Evolutionary conservation across 306 rosid genomes (phyloP), one percentile per base, ranked within the genome.

Genomic region (Sphenostylis stenocarpa): DNA sequence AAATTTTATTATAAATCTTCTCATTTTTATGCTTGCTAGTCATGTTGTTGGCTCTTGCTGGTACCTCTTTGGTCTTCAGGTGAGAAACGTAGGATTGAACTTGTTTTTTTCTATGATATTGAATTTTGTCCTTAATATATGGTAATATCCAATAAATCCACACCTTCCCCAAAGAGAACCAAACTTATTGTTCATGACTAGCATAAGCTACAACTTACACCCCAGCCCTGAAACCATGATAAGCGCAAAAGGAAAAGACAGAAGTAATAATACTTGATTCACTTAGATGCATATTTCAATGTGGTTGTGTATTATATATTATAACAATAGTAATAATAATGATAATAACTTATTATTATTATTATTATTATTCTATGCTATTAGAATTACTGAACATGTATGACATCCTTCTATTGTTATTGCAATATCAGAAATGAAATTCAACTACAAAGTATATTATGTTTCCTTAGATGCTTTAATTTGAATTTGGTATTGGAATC

Each of bases 41-140:
- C 98, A 93, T 62, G 57, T 88, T 65, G 88, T 89, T 49, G 98
- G 98, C 28, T 87, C 98, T 24, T 76, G 85, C 83, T 93, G 96
- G 96, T 93, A 93, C 79, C 98, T 93, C 53, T 78, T 93, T 16
- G 98, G 96, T 52, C 86, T 93, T 77, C 98, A 93, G 96, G 98
- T 93, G 57, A 61, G 88, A 23, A 13, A 65, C 36, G 67, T 72
- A 57, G 16, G 55, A 70, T 33, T 47, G 26, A 52, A 78, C 63
- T 58, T 69, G 23, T 3, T 53, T 58, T 78, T 16, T 14, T 24
- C 0, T 23, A 24, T 26, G 29, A 57, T 19, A 14, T 9, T 2
- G 29, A 67, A 28, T 29, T 55, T 41, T 3, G 28, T 77, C 48
- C 57, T 52, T 29, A 15, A 33, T 7, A 41, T 20, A 43, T 58